A percentile compares a stretch with the other conserved stretches of the same genome.
phyloP scores from a whole-genome alignment of 2,329 filamentous ascomycete species.

The Lasiodiplodia theobromae region DNA sequence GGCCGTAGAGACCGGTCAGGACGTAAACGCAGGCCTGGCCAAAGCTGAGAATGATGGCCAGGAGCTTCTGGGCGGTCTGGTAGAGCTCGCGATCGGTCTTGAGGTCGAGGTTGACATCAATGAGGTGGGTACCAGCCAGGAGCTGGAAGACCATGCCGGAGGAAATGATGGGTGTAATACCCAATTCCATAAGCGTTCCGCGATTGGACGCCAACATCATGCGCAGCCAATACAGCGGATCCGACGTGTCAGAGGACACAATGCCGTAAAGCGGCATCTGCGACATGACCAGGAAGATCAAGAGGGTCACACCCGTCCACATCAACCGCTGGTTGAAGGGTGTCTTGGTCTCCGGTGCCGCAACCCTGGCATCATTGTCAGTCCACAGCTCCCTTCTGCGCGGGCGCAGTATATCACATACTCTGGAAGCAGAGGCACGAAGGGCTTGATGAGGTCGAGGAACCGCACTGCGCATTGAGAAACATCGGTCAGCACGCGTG shows the following conservation, averaged over 20 bases:
- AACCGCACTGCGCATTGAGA: conserved; percentile 77
- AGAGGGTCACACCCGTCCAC: conserved; percentile 72
- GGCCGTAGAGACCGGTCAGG: conserved; percentile 91
- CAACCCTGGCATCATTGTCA: conserved; percentile 41
- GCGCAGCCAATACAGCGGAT: conserved; percentile 98
- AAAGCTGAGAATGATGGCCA: conserved; percentile 93
- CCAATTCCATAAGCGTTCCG: conserved; percentile 93
- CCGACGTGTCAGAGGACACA: conserved; percentile 93
- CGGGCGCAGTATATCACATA: conserved; percentile 54
- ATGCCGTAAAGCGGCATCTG: conserved; percentile 98
- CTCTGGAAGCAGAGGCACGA: conserved; percentile 99
- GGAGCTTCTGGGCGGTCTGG: conserved; percentile 96
- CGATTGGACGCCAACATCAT: conserved; percentile 99
- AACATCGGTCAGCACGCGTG: conserved; percentile 36
- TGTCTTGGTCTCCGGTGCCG: conserved; percentile 97
- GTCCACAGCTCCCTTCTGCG: conserved; percentile 2
- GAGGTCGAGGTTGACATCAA: conserved; percentile 99
- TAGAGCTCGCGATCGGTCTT: conserved; percentile 99
- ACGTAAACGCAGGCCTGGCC: conserved; percentile 98
- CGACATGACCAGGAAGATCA: conserved; percentile 99
- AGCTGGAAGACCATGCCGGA: conserved; percentile 99
- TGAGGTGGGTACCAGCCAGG: conserved; percentile 97
- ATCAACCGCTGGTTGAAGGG: conserved; percentile 86
- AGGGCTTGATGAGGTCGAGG: conserved; percentile 99
- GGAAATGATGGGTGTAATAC: conserved; percentile 97